Conservation (phyloP, 2,329 filamentous ascomycete genomes). For the Diaporthe australafricana region DNA sequence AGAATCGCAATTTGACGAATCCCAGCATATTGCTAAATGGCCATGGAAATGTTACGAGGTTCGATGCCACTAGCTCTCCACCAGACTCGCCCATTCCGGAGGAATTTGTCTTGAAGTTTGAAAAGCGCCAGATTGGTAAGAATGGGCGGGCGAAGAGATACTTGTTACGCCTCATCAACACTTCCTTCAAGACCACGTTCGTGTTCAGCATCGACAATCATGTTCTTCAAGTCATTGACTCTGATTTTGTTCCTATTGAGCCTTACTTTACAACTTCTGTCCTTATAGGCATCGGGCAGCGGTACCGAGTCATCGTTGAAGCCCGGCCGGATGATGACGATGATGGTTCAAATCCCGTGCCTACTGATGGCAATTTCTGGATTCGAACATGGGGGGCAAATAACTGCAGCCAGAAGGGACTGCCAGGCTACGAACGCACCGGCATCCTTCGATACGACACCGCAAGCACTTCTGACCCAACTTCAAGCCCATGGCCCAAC, state of each 20-base stretch:
- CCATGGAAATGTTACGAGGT: constrained; percentile 31
- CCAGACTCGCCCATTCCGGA: constrained; percentile 24
- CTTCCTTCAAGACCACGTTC: constrained; percentile 46
- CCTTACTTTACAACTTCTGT: constrained; percentile 62
- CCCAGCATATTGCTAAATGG: constrained; percentile 33
- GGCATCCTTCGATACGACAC: constrained; percentile 45
- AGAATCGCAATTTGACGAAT: constrained; percentile 2
- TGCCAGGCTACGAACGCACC: constrained; percentile 33
- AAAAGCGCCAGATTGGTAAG: constrained; percentile 14
- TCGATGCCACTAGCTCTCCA: background rate
- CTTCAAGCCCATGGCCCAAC: constrained; percentile 36
- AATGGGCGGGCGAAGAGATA: constrained; percentile 44
- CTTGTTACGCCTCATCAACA: constrained; percentile 49
- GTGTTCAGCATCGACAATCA: constrained; percentile 53
- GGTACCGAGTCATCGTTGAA: constrained; percentile 43
- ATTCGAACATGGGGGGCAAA: constrained; percentile 39
- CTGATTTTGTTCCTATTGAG: constrained; percentile 58
- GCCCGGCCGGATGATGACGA: constrained; percentile 33
- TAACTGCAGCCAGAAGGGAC: background rate
- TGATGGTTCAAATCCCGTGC: constrained; percentile 34
- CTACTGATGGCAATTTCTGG: constrained; percentile 41
- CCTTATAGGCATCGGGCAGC: constrained; percentile 60
- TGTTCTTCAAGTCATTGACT: constrained; percentile 55
- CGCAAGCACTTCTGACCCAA: constrained; percentile 36
- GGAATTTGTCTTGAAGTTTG: constrained; percentile 17